Evolutionary conservation across 1,284 basidiomycete genomes (phyloP), one percentile per base, ranked within the genome.

Genomic region (Naganishia liquefaciens): DNA sequence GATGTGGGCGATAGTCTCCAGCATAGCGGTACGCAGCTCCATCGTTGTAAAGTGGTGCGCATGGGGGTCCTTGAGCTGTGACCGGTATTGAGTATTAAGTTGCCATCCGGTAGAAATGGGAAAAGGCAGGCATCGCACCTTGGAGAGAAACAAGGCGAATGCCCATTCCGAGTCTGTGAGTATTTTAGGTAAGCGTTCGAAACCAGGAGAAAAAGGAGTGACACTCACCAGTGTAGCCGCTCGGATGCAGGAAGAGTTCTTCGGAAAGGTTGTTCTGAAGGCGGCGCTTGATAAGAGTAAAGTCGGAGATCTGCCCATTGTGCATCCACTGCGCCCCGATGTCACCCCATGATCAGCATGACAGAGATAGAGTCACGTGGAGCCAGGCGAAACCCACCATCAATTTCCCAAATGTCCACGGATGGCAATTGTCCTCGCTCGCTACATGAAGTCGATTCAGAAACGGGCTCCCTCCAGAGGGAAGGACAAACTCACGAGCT

Each of bases 351-450:
- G 65, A 68, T 54, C 68, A 63, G 0, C 55, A 68, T 51, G 27
- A 1, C 25, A 5, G 17, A 0, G 44, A 5, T n/a, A 54, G 21
- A 11, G 33, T 9, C 9, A 39, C 44, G 25, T 7, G 21, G 13
- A 1, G 11, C 37, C 42, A 15, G 11, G 69, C 82, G 65, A n/a
- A n/a, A n/a, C n/a, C n/a, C 69, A 91, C 91, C 91, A 94, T 95
- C 60, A 95, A 80, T 71, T 89, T 90, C 28, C 89, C 89, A 72
- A 90, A 87, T 46, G 86, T 86, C 79, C 93, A 95, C 7, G 92
- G 92, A 77, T 94, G 92, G 74, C 93, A 96, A 73, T 97, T 97
- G 76, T 96, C 93, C 72, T 94, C 81, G 51, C 91, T 94, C 28
- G 96, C 81, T 28, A 88, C 30, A 10, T 2, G 28, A 30, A 9